Conservation (phyloP, 208 protist genomes). For the Leishmania amazonensis region DNA sequence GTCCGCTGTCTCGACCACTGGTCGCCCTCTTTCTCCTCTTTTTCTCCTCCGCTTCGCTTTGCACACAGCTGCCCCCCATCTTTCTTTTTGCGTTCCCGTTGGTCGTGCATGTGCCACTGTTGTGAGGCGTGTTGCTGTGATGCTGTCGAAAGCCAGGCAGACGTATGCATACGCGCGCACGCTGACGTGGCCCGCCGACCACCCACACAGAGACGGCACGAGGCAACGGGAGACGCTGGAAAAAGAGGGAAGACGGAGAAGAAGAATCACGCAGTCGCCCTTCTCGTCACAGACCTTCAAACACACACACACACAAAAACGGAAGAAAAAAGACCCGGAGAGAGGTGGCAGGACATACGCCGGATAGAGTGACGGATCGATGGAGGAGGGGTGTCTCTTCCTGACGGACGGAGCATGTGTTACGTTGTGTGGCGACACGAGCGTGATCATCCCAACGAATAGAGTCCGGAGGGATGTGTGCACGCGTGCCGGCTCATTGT, state of each 20-base stretch:
- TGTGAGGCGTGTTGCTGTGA: neutral
- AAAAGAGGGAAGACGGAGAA: neutral
- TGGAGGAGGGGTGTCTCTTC: neutral
- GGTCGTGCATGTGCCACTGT: neutral
- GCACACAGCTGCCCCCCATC: neutral
- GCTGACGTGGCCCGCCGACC: no score
- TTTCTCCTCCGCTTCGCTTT: neutral
- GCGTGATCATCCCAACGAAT: neutral
- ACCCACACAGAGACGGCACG: no score
- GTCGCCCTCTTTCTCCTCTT: neutral
- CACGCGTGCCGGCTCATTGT: neutral
- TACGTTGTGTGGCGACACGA: neutral
- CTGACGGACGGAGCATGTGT: neutral
- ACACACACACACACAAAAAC: no score
- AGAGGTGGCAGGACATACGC: neutral
- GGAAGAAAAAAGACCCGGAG: neutral
- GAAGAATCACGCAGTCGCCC: neutral
- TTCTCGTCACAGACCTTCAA: neutral
- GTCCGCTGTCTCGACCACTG: neutral
- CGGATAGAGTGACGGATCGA: neutral
- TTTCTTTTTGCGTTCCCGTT: neutral
- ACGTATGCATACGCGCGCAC: neutral
- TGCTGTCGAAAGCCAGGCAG: neutral
- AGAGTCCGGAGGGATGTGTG: neutral
- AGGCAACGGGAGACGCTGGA: neutral